Evolutionary conservation across 2,329 filamentous ascomycete genomes (phyloP).

Genomic region (Diplodia mutila): DNA sequence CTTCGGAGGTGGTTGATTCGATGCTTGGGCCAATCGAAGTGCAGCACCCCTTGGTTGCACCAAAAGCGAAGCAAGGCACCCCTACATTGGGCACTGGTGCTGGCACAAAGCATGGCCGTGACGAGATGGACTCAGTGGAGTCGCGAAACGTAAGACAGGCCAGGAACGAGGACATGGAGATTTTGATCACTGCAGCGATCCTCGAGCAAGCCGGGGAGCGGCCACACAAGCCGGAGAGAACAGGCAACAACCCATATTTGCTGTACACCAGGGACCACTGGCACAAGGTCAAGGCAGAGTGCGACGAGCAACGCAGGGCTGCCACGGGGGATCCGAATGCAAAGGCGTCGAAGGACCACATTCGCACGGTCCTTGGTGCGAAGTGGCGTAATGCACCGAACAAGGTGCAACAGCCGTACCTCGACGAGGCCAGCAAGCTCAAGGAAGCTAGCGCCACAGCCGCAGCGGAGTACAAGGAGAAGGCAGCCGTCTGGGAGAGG

Average conservation of each 20-base stretch:
- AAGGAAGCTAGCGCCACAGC: constrained; percentile 67
- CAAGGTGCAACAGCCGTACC: constrained; percentile 75
- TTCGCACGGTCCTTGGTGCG: constrained; percentile 81
- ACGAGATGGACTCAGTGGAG: constrained; percentile 28
- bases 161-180: constrained; percentile 56
- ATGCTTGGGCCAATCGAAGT: constrained; percentile 82
- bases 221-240: constrained; percentile 71
- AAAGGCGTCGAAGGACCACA: constrained; percentile 71
- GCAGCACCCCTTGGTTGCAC: constrained; percentile 70
- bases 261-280: constrained; percentile 81
- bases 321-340: constrained; percentile 68
- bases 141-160: constrained; percentile 32
- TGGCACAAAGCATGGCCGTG: constrained; percentile 26
- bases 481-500: constrained; percentile 72
- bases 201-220: constrained; percentile 70
- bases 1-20: constrained; percentile 79
- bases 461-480: constrained; percentile 62
- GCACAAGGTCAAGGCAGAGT: constrained; percentile 65
- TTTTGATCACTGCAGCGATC: constrained; percentile 61
- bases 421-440: constrained; percentile 72
- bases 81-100: constrained; percentile 6
- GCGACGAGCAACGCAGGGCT: constrained; percentile 67
- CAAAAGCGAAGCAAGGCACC: constrained; percentile 51
- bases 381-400: constrained; percentile 83
- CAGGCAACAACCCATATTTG: constrained; percentile 82